Percentiles rank a stretch among this genome's conserved stretches.
phyloP scores from a whole-genome alignment of 345 rosid genomes.

The Physaria fendleri region DNA sequence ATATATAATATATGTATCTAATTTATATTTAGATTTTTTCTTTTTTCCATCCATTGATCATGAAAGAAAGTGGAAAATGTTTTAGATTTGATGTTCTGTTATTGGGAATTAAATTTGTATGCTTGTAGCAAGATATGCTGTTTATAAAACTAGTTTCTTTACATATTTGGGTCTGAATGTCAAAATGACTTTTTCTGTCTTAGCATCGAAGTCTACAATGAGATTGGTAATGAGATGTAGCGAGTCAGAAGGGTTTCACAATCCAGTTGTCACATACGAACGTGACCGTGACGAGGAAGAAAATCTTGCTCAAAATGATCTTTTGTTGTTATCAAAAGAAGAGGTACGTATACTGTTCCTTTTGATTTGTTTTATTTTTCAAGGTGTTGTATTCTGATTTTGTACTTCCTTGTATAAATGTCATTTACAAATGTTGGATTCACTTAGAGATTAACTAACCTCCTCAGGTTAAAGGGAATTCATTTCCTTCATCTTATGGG shows the following conservation, averaged over 20 bases:
- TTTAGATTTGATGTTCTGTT: constrained; percentile 4
- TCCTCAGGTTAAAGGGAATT: constrained; percentile 51
- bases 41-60: background rate
- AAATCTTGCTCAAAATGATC: constrained; percentile 66
- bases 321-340: constrained; percentile 67
- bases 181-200: background rate
- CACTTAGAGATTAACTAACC: background rate
- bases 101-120: background rate
- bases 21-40: background rate
- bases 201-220: constrained; percentile 52
- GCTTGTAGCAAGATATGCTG: background rate
- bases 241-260: constrained; percentile 73
- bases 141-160: background rate
- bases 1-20: background rate
- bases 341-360: constrained; percentile 37
- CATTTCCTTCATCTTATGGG: constrained; percentile 61
- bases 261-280: constrained; percentile 51
- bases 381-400: background rate
- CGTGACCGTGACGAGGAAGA: constrained; percentile 46
- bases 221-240: constrained; percentile 65
- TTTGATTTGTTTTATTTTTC: background rate
- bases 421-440: background rate
- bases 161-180: background rate
- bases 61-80: background rate
- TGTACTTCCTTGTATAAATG: background rate